Evolutionary conservation across 345 rosid species (phyloP), one percentile per base, ranked within the genome.

Genomic region (Ceriops zippeliana): DNA sequence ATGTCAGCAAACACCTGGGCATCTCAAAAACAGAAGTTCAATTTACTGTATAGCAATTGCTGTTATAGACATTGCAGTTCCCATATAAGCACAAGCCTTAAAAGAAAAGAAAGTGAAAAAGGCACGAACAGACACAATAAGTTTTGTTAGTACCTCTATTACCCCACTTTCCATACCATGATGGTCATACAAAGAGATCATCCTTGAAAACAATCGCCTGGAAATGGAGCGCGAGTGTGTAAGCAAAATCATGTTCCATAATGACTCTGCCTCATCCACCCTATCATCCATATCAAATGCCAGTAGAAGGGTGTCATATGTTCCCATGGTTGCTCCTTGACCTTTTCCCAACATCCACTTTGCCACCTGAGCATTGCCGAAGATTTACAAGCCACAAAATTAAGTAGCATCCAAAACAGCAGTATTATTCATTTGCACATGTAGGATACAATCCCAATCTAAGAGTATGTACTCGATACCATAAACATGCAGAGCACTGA

Each of bases 331-430:
- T 60, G 92, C 84, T 58, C 98, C 96, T 79, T 93, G 96, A 47
- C 98, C 96, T 85, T 89, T 91, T 76, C 96, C 82, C 83, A 93
- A 67, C 96, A 93, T 93, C 98, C 98, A 91, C 71, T 90, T 93
- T 19, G 97, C 89, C 64, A 93, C 86, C 98, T 92, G 64, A 32
- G 38, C 27, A 76, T 64, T 61, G 81, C 16, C 5, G 54, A 37
- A 21, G 21, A 35, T 52, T 59, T 65, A 30, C 53, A 65, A 60
- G 62, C 53, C 46, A 42, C 61, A 51, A 47, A 75, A 63, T 65
- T 56, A 67, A 13, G 7, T 1, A 22, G 27, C 37, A 73, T 68
- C 38, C 62, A 68, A 68, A 46, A 37, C 27, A 21, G 42, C 62
- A 28, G 47, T 13, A 47, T 1, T 31, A 26, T 49, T 34, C 52